These are phyloP conservation scores for Lepidium aucheri DNA, from an alignment of 345 rosid genomes.

Conservation along the genomic window DNA sequence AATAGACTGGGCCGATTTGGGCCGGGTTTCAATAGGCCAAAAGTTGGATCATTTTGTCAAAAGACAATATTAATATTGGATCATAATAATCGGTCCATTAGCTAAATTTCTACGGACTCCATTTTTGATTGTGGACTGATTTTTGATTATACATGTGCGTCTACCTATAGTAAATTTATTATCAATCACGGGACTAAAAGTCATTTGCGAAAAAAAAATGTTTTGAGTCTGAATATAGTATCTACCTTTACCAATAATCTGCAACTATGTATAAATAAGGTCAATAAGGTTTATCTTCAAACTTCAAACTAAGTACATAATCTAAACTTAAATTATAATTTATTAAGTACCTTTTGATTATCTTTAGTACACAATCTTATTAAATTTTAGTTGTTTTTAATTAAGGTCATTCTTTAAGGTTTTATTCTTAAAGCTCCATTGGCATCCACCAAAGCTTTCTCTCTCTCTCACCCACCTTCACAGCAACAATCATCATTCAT, in stretches of 20 bases:
- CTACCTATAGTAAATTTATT: no score
- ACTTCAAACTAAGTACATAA: not conserved
- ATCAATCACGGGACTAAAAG: no score
- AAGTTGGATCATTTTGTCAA: not conserved
- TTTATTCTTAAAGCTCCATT: slow-evolving; percentile 10
- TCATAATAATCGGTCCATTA: no score
- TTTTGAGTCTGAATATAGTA: not conserved
- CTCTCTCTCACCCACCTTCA: slow-evolving; percentile 10
- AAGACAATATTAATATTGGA: no score
- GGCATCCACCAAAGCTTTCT: slow-evolving; percentile 4
- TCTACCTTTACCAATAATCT: not conserved
- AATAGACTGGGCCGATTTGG: not conserved
- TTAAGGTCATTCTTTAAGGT: no score
- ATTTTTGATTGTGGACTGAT: no score
- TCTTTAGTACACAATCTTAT: not conserved
- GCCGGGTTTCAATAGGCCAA: not conserved
- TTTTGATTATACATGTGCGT: no score
- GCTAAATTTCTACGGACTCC: no score
- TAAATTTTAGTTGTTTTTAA: no score
- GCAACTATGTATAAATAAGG: not conserved
- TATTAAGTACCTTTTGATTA: not conserved
- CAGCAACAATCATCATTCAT: slow-evolving; percentile 7
- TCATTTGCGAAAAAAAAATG: not conserved
- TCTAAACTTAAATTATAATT: not conserved
- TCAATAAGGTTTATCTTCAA: slow-evolving; percentile 1